Conservation (phyloP, 2,329 filamentous ascomycete species). For the Juglanconis juglandina region DNA sequence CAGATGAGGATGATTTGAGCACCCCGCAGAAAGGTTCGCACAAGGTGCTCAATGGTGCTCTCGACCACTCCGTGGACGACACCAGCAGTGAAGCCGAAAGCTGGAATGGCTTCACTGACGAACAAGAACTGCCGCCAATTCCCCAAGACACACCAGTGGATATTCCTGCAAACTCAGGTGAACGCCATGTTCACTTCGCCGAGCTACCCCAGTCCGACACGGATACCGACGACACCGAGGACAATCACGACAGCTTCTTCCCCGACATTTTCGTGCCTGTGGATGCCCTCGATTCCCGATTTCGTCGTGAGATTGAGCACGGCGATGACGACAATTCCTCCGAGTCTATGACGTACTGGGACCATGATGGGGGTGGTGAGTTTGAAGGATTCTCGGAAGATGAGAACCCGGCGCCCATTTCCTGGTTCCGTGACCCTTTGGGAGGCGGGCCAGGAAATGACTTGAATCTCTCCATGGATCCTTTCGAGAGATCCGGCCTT, state of each 20-base stretch:
- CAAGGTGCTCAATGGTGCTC: conserved; percentile 15
- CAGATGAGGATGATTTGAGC: conserved; percentile 36
- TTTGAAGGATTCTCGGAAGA: conserved; percentile 25
- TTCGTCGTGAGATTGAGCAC: conserved; percentile 71
- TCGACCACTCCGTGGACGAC: conserved; percentile 37
- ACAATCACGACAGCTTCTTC: conserved; percentile 63
- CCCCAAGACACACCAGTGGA: conserved; percentile 9
- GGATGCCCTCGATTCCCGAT: conserved; percentile 66
- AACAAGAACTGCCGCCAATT: conserved; percentile 9
- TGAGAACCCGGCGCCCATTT: conserved; percentile 10
- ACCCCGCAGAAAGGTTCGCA: conserved; percentile 33
- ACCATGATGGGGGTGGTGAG: conserved; percentile 51
- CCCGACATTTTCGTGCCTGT: conserved; percentile 77
- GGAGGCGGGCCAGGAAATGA: background rate
- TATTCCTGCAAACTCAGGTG: conserved; percentile 23
- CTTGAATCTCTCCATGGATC: background rate
- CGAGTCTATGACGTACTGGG: conserved; percentile 61
- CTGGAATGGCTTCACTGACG: conserved; percentile 43
- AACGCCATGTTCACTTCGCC: conserved; percentile 73
- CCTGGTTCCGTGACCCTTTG: background rate
- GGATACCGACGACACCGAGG: conserved; percentile 57
- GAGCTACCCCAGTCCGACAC: conserved; percentile 65
- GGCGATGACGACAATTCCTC: conserved; percentile 54
- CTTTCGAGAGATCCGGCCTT: background rate
- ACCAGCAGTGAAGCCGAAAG: conserved; percentile 39